phyloP scores from a whole-genome alignment of 306 rosid species.

The Spatholobus suberectus region DNA sequence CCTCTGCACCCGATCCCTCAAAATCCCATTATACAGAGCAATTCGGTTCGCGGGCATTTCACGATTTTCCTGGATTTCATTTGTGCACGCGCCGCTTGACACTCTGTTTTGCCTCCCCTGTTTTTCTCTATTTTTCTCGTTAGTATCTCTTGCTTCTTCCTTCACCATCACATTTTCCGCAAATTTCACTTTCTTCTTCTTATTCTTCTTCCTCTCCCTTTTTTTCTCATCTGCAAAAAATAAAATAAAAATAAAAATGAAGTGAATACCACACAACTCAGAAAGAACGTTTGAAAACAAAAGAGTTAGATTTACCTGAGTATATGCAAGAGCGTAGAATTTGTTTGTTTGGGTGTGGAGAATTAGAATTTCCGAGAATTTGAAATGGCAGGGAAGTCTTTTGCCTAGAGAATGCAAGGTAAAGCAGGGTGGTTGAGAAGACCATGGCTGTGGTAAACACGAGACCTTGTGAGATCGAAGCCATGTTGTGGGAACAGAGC shows the following conservation, averaged over 20 bases:
- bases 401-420: slow-evolving; percentile 51
- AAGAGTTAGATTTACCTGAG: slow-evolving; percentile 55
- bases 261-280: background rate
- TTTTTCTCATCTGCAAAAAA: slow-evolving; percentile 57
- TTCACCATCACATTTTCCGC: slow-evolving; percentile 77
- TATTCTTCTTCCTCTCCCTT: slow-evolving; percentile 45
- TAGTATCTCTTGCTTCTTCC: slow-evolving; percentile 40
- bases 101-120: slow-evolving; percentile 45
- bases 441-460: slow-evolving; percentile 65
- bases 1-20: slow-evolving; percentile 47
- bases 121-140: slow-evolving; percentile 44
- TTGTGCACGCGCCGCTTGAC: slow-evolving; percentile 15
- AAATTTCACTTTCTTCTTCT: slow-evolving; percentile 76
- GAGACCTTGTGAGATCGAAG: slow-evolving; percentile 61
- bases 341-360: slow-evolving; percentile 27
- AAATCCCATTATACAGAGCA: slow-evolving; percentile 53
- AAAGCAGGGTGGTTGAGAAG: slow-evolving; percentile 56
- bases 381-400: slow-evolving; percentile 1
- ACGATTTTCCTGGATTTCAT: background rate
- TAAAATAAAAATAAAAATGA: background rate
- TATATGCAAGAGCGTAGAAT: slow-evolving; percentile 68
- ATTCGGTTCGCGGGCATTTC: slow-evolving; percentile 51
- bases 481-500: slow-evolving; percentile 38
- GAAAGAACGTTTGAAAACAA: background rate
- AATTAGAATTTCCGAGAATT: background rate